Evolutionary conservation across 2,329 filamentous ascomycete species (phyloP).

Genomic region (Juglanconis juglandina): DNA sequence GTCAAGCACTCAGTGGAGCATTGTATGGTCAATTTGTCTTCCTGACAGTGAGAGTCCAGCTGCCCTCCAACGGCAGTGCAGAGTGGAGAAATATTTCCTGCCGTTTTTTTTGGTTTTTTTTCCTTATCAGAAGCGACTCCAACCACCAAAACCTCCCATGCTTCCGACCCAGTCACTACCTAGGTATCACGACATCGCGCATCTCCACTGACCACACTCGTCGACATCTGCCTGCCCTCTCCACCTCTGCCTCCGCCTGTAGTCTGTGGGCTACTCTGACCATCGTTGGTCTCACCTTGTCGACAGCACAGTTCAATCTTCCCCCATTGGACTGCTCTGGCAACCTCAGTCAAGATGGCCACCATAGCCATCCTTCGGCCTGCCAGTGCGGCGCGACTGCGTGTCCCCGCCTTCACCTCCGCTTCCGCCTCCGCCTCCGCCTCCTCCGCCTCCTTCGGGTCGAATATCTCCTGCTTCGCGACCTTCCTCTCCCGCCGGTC

Average conservation of each 20-base stretch:
- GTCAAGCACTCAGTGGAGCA: no score
- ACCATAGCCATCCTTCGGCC: conserved; percentile 41
- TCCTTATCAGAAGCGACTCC: conserved; percentile 2
- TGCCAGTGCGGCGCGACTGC: conserved; percentile 30
- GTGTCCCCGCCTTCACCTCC: conserved; percentile 28
- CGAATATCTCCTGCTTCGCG: conserved; percentile 12
- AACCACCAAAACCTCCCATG: neutral
- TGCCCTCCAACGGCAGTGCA: neutral
- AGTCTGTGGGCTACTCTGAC: neutral
- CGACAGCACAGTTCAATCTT: neutral
- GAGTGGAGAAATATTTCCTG: neutral
- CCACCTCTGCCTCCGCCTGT: neutral
- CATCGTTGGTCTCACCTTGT: neutral
- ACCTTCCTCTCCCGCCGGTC: conserved; percentile 38
- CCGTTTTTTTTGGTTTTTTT: neutral
- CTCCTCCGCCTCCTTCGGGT: conserved; percentile 15
- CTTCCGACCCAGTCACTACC: neutral
- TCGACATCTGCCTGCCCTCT: neutral
- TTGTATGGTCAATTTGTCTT: no score
- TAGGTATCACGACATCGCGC: conserved; percentile 12
- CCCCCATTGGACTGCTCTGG: neutral
- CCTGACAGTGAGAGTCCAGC: neutral
- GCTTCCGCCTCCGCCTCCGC: neutral
- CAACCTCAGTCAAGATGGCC: conserved; percentile 36
- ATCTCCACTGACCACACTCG: neutral